phyloP scores from a whole-genome alignment of 441 rosid genomes.

The Pelargonium exstipulatum region DNA sequence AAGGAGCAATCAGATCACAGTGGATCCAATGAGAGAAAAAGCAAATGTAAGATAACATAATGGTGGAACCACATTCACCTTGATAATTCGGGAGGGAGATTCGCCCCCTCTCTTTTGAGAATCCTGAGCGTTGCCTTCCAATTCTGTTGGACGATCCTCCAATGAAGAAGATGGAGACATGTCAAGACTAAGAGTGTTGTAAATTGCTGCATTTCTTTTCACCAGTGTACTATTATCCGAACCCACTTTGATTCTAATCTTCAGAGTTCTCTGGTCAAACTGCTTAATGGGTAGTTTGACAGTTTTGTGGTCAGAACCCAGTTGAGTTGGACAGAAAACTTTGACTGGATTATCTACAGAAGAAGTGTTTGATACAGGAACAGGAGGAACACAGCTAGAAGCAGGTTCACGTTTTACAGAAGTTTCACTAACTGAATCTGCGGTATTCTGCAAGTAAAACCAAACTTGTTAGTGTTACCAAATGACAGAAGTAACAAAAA shows the following conservation, averaged over 20 bases:
- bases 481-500: background rate
- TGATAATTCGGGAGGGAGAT: constrained; percentile 50
- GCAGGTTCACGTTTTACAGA: constrained; percentile 2
- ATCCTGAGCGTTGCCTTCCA: constrained; percentile 24
- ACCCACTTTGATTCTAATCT: constrained; percentile 35
- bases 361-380: constrained; percentile 9
- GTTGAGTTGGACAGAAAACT: background rate
- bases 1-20: constrained; percentile 1
- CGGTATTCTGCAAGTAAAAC: constrained; percentile 1
- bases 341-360: constrained; percentile 31
- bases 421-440: background rate
- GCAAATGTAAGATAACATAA: constrained; percentile 2
- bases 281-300: constrained; percentile 22
- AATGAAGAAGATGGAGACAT: constrained; percentile 38
- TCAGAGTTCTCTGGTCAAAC: constrained; percentile 28
- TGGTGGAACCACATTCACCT: constrained; percentile 29
- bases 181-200: constrained; percentile 39
- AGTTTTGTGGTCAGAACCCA: constrained; percentile 14
- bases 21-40: background rate
- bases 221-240: constrained; percentile 20
- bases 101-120: constrained; percentile 19
- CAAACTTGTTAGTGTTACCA: background rate
- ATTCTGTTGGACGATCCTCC: constrained; percentile 35
- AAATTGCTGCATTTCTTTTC: constrained; percentile 29
- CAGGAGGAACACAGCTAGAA: constrained; percentile 2